A percentile compares a stretch with the other conserved stretches of the same genome.
Conservation (phyloP, 1,139 yeast genomes). For the Candida sanyaensis region DNA sequence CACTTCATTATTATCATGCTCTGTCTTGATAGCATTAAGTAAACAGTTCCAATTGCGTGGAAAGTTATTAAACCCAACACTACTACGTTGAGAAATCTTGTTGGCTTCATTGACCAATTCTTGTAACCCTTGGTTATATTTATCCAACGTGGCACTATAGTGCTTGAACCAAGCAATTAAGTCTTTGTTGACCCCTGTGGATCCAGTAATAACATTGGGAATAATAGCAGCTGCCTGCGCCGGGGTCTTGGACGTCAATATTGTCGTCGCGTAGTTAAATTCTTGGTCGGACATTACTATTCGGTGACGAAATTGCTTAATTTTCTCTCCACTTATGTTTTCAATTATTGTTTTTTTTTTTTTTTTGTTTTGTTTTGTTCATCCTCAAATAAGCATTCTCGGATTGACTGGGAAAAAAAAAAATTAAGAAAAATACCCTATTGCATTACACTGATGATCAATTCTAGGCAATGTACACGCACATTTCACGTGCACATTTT, state of each 20-base stretch:
- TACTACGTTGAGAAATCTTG: constrained; percentile 17
- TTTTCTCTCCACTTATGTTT: not conserved
- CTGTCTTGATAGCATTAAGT: constrained; percentile 52
- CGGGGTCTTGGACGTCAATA: constrained; percentile 46
- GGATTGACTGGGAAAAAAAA: not conserved
- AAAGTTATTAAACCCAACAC: constrained; percentile 55
- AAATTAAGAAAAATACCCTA: no score
- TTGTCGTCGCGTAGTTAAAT: constrained; percentile 38
- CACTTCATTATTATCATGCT: constrained; percentile 53
- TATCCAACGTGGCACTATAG: constrained; percentile 49
- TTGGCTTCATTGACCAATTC: constrained; percentile 36
- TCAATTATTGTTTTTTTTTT: not conserved
- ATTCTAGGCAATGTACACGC: no score
- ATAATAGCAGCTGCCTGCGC: constrained; percentile 43
- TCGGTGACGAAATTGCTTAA: no score
- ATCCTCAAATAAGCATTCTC: not conserved
- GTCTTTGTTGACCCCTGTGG: constrained; percentile 27
- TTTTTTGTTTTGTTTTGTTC: not conserved
- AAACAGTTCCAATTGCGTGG: constrained; percentile 59
- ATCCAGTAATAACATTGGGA: constrained; percentile 32
- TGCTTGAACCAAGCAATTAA: constrained; percentile 58
- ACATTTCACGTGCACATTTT: no score
- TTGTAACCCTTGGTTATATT: constrained; percentile 53
- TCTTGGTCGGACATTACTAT: not conserved
- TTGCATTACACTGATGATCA: no score